Percentiles rank a stretch among this genome's conserved stretches.
Evolutionary conservation across 2,329 filamentous ascomycete genomes (phyloP).

Genomic region (Herpotrichia juniperi): DNA sequence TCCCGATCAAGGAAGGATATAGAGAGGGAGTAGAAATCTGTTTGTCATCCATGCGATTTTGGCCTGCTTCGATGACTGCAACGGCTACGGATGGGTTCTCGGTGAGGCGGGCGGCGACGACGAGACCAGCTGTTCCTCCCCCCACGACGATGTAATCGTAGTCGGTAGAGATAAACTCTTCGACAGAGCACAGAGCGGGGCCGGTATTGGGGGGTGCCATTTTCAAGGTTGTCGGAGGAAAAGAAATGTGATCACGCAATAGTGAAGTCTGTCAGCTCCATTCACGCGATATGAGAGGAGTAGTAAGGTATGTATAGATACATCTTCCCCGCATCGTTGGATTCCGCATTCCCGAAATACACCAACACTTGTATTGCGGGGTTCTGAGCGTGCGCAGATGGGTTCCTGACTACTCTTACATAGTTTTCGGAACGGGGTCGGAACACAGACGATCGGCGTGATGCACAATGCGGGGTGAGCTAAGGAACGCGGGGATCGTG

Average conservation of each 20-base stretch:
- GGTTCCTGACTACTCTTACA: background rate
- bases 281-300: too few relatives aligned
- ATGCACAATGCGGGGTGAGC: background rate
- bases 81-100: slow-evolving; percentile 51
- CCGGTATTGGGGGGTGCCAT: background rate
- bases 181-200: background rate
- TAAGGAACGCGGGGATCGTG: background rate
- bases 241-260: background rate
- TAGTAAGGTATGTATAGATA: background rate
- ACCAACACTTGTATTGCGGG: background rate
- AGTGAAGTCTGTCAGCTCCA: background rate
- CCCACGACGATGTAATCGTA: slow-evolving; percentile 14
- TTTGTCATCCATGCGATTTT: slow-evolving; percentile 44
- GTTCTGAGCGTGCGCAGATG: background rate
- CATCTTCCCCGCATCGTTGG: background rate
- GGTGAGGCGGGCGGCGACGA: slow-evolving; percentile 55
- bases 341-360: background rate
- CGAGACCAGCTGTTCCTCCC: slow-evolving; percentile 55
- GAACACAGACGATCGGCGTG: background rate
- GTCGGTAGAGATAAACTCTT: background rate
- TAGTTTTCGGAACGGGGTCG: background rate
- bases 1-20: slow-evolving; percentile 37
- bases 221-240: background rate
- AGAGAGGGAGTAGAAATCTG: slow-evolving; percentile 33
- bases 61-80: slow-evolving; percentile 56